Evolutionary conservation across 1,284 basidiomycete genomes (phyloP), one percentile per base, ranked within the genome.

Genomic region (Prillingera fragicola): DNA sequence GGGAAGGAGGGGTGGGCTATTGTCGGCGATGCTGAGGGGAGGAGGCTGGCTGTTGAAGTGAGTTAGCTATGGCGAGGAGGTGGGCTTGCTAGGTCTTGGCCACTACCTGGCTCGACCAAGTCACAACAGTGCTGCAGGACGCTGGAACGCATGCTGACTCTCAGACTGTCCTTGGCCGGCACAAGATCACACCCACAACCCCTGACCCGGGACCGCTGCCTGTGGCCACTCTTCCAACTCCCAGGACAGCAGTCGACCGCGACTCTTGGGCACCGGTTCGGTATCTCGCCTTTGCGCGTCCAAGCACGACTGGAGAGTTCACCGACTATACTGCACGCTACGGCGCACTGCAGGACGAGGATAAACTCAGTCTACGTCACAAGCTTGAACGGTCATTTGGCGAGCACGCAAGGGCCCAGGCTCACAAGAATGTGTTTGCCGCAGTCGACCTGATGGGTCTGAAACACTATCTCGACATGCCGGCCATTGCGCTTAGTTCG

Each of bases 281-380:
- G 6, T 74, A 84, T 35, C 82, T 90, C 5, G 83, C 84, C 0
- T 90, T 90, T 59, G 77, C 82, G 0, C 80, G 85, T 47, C 77
- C 82, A 31, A 74, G 77, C 0, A 69, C 77, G 0, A 78, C 80
- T 0, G 77, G 83, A 6, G 85, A 78, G n/a, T 96, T 95, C 68
- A 85, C 85, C 50, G 90, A 95, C 69, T 94, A 85, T 62, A 87
- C 87, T 0, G 87, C 88, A 1, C 80, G 89, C 4, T 96, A 92
- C 62, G 88, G 87, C 18, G 83, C 85, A 0, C 77, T 91, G 28
- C 76, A 84, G 15, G 88, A 92, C 28, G 85, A 84, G 60, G 87
- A 92, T 62, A 75, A 77, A 26, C 74, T 87, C 53, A 63, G 58
- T 1, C 43, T 70, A 8, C 37, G 37, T 14, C 36, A 42, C 17